Conservation (phyloP, 2,329 filamentous ascomycete species). For the Aspergillus sclerotialis region DNA sequence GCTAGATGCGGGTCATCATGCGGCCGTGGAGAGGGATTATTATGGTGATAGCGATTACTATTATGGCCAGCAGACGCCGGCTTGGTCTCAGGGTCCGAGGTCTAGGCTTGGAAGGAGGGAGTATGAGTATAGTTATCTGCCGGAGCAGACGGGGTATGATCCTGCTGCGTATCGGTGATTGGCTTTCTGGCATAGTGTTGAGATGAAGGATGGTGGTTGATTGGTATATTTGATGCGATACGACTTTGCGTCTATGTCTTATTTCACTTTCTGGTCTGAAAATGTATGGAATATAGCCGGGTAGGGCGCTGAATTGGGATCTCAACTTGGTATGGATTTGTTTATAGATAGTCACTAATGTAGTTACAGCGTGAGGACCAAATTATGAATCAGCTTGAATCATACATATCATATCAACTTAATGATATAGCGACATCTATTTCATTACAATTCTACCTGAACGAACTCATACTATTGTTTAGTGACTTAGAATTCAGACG, state of each 20-base stretch:
- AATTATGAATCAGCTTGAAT: background rate
- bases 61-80: constrained; percentile 11
- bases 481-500: background rate
- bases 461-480: too few species aligned
- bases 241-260: constrained; percentile 4
- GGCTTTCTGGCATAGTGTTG: background rate
- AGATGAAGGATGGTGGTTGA: background rate
- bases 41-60: background rate
- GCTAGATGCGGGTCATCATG: background rate
- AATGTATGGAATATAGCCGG: background rate
- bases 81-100: constrained; percentile 10
- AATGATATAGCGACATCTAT: background rate
- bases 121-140: constrained; percentile 17
- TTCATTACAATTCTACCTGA: background rate
- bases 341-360: background rate
- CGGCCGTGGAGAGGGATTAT: background rate
- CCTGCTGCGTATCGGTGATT: constrained; percentile 24
- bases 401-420: background rate
- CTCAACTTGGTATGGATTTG: background rate
- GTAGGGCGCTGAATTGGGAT: constrained; percentile 1
- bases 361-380: background rate
- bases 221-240: constrained; percentile 5
- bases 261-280: background rate
- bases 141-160: constrained; percentile 31
- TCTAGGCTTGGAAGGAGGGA: constrained; percentile 15